phyloP scores from a whole-genome alignment of 768 basidiomycete species.

The Panaeolus cyanescens region DNA sequence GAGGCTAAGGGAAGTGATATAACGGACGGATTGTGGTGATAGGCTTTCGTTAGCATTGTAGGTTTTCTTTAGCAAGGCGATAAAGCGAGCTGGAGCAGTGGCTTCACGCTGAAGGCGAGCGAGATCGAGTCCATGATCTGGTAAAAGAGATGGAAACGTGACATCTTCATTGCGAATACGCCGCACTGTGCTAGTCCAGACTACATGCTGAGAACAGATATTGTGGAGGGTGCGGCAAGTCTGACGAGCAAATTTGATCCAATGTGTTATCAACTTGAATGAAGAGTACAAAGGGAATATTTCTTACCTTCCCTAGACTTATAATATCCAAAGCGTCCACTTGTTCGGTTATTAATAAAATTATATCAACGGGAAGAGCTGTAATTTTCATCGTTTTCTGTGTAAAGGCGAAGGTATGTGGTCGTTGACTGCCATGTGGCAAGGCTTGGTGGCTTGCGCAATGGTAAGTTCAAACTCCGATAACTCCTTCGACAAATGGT shows the following conservation, averaged over 20 bases:
- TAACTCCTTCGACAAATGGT: no score
- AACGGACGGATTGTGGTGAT: neutral
- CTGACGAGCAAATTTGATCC: no score
- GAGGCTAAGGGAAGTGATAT: neutral
- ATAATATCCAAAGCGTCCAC: neutral
- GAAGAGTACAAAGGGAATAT: neutral
- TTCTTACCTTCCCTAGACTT: neutral
- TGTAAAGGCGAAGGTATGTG: neutral
- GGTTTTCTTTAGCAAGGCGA: neutral
- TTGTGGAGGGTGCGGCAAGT: neutral
- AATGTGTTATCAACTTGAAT: neutral
- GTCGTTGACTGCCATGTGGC: no score
- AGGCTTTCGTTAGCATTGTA: neutral
- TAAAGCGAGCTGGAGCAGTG: neutral
- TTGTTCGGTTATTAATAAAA: neutral
- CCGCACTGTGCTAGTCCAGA: neutral
- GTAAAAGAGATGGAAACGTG: neutral
- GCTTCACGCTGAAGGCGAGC: neutral
- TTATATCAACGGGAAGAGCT: neutral
- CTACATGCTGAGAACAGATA: neutral
- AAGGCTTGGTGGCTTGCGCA: no score
- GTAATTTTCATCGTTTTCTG: neutral
- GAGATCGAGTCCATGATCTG: neutral
- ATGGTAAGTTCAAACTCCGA: no score
- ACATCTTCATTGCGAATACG: neutral